Evolutionary conservation across 306 rosid species (phyloP).

Genomic region (Cucurbita maxima): DNA sequence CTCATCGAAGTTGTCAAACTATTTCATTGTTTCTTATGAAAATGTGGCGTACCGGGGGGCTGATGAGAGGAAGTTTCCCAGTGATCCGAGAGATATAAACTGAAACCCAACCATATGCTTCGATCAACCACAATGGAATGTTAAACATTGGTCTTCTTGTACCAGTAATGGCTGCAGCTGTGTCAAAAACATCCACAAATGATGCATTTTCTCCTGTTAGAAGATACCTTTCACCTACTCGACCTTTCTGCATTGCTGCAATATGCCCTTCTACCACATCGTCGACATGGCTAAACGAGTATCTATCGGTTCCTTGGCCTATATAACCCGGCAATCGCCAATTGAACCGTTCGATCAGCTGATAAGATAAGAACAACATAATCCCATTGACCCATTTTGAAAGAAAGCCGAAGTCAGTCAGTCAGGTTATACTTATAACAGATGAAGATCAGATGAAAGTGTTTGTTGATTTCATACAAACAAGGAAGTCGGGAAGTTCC

Average conservation of each 20-base stretch:
- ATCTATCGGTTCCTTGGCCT: conserved; percentile 50
- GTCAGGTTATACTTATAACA: background rate
- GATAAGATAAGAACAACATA: background rate
- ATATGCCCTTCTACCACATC: conserved; percentile 84
- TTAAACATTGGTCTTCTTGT: conserved; percentile 41
- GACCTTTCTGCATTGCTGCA: conserved; percentile 51
- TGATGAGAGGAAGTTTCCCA: conserved; percentile 65
- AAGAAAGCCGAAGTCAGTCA: background rate
- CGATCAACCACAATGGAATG: conserved; percentile 64
- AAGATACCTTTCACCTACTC: conserved; percentile 55
- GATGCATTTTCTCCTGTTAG: conserved; percentile 88
- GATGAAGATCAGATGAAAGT: background rate
- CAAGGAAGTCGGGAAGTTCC: background rate
- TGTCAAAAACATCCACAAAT: conserved; percentile 51
- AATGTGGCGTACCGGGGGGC: conserved; percentile 57
- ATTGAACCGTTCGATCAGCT: conserved; percentile 65
- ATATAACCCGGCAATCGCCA: conserved; percentile 82
- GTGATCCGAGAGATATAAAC: conserved; percentile 45
- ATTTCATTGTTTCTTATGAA: background rate
- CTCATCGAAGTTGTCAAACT: background rate
- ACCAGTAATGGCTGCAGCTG: conserved; percentile 49
- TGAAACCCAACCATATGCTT: conserved; percentile 53
- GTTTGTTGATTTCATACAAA: background rate
- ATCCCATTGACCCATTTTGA: background rate
- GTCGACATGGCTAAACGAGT: conserved; percentile 70